These are phyloP conservation scores for Thymus mandschuricus DNA, from an alignment of 257 asterid genomes.

Conservation along the genomic window DNA sequence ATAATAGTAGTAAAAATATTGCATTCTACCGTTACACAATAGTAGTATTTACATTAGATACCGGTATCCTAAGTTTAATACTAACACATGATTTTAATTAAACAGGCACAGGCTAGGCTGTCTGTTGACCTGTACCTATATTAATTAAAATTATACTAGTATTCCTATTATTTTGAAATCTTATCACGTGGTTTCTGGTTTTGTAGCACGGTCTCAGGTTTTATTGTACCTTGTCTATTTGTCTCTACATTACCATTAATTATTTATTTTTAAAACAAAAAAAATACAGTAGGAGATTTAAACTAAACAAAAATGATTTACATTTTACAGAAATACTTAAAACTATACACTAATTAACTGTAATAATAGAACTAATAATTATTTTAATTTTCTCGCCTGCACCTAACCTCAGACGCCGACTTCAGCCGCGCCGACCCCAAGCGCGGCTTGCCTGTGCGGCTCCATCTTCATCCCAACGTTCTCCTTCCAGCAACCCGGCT, in stretches of 20 bases:
- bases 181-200: slow-evolving; percentile 22
- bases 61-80: slow-evolving; percentile 5
- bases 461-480: slow-evolving; percentile 48
- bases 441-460: slow-evolving; percentile 61
- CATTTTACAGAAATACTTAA: slow-evolving; percentile 22
- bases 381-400: slow-evolving; percentile 5
- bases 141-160: neutral
- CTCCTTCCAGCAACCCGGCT: slow-evolving; percentile 70
- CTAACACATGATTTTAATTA: neutral
- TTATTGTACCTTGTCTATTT: no score
- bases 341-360: slow-evolving; percentile 24
- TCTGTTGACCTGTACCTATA: neutral
- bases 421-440: slow-evolving; percentile 72
- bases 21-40: neutral
- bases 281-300: neutral
- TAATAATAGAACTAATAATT: neutral
- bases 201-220: neutral
- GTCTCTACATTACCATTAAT: no score
- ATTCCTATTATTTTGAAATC: neutral
- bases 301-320: slow-evolving; percentile 21
- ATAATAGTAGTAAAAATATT: no score
- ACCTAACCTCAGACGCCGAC: slow-evolving; percentile 59
- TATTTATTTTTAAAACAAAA: no score
- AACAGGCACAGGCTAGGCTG: slow-evolving; percentile 19
- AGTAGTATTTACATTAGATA: neutral